These are phyloP conservation scores for Erysimum cheiri DNA, from an alignment of 441 rosid species.

Conservation along the genomic window DNA sequence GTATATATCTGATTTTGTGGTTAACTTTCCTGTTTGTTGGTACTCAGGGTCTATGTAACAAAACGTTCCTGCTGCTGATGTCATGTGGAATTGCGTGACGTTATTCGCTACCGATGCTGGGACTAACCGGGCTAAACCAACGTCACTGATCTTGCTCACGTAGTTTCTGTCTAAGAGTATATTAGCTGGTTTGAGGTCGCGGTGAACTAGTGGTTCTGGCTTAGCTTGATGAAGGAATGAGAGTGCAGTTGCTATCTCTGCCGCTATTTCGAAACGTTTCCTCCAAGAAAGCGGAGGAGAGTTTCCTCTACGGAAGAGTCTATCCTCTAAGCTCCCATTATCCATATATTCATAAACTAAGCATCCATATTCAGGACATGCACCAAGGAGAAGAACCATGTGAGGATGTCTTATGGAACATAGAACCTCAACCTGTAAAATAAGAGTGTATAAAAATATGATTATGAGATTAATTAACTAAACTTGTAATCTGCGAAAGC, in stretches of 20 bases:
- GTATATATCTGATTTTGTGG: conserved; percentile 67
- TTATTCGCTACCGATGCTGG: conserved; percentile 65
- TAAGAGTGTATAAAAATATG: neutral
- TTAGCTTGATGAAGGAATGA: conserved; percentile 77
- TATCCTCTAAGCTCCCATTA: conserved; percentile 72
- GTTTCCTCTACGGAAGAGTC: conserved; percentile 58
- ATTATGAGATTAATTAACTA: neutral
- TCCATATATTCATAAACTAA: conserved; percentile 74
- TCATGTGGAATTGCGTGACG: conserved; percentile 73
- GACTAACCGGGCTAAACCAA: conserved; percentile 74
- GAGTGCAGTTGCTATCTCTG: conserved; percentile 72
- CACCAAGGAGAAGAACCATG: conserved; percentile 83
- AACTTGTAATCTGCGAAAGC: neutral
- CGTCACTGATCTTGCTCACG: conserved; percentile 78
- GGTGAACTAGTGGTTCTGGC: conserved; percentile 82
- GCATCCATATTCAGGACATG: conserved; percentile 78
- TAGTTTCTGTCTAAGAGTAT: conserved; percentile 68
- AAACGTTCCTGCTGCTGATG: conserved; percentile 76
- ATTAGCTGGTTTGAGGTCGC: conserved; percentile 82
- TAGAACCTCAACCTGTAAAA: conserved; percentile 60
- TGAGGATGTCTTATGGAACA: conserved; percentile 73
- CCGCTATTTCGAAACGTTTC: conserved; percentile 61
- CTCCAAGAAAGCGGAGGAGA: conserved; percentile 64
- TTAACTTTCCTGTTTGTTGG: conserved; percentile 73
- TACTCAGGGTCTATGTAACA: conserved; percentile 82